Percentiles rank a stretch among this genome's conserved stretches.
Evolutionary conservation across 805 yeast species (phyloP).

Genomic region (Barnettozyma siamensis): DNA sequence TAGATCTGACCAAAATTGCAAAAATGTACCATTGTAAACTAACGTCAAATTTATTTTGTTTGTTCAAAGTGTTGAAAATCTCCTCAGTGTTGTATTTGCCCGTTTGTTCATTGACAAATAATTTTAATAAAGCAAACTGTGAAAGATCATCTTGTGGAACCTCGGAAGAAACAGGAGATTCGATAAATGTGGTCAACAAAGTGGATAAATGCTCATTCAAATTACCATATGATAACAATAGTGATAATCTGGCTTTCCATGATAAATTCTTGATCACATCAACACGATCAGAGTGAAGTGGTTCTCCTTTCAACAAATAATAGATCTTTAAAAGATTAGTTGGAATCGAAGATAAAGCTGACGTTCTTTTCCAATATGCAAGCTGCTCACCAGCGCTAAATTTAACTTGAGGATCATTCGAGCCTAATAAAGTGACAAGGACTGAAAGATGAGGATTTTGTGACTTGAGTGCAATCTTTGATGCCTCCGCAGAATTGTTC

Average conservation of each 20-base stretch:
- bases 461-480: conserved; percentile 51
- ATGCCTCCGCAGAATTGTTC: conserved; percentile 59
- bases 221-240: conserved; percentile 61
- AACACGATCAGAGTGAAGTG: conserved; percentile 26
- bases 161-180: conserved; percentile 11
- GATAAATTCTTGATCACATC: conserved; percentile 42
- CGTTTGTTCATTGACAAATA: conserved; percentile 23
- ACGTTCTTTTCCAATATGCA: conserved; percentile 52
- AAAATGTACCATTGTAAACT: conserved; percentile 48
- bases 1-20: conserved; percentile 37
- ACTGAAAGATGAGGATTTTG: conserved; percentile 67
- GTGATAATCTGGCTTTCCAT: conserved; percentile 60
- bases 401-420: conserved; percentile 56
- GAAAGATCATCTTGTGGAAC: conserved; percentile 16
- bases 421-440: conserved; percentile 62
- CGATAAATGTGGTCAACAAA: conserved; percentile 26
- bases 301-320: conserved; percentile 54
- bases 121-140: conserved; percentile 24
- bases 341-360: conserved; percentile 44
- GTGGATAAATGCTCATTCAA: conserved; percentile 30
- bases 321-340: conserved; percentile 50
- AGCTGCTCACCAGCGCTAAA: conserved; percentile 57
- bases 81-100: conserved; percentile 13
- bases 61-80: conserved; percentile 14
- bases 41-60: conserved; percentile 25